Conservation (phyloP, 116 monocot species). For the Dioscorea cayenensis region DNA sequence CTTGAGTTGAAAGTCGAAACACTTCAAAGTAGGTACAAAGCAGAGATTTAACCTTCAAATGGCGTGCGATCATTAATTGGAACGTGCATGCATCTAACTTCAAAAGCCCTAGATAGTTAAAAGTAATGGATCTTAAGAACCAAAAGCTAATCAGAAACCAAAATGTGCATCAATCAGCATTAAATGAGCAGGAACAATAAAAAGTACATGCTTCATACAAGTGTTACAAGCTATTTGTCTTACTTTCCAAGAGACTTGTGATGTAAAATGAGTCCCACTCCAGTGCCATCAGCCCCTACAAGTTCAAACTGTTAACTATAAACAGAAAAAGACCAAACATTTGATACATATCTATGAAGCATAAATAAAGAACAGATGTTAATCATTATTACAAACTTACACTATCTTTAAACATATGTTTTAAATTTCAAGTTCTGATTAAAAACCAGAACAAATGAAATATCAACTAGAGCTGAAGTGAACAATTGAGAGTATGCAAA, state of each 20-base stretch:
- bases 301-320: background rate
- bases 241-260: slow-evolving; percentile 74
- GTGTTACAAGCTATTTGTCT: background rate
- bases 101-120: slow-evolving; percentile 64
- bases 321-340: background rate
- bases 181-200: too few relatives aligned
- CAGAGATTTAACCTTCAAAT: slow-evolving; percentile 64
- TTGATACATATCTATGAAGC: too few relatives aligned
- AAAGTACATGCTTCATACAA: too few relatives aligned
- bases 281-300: slow-evolving; percentile 77
- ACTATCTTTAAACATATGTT: too few relatives aligned
- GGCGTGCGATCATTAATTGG: slow-evolving; percentile 68
- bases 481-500: too few relatives aligned
- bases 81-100: slow-evolving; percentile 77
- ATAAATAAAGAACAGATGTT: too few relatives aligned
- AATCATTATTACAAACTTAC: too few relatives aligned
- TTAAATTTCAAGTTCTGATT: too few relatives aligned
- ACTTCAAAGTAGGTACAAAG: background rate
- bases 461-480: too few relatives aligned
- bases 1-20: background rate
- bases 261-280: slow-evolving; percentile 84
- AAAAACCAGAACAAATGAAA: too few relatives aligned
- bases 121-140: background rate
- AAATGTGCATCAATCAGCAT: background rate
- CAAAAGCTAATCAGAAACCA: background rate